phyloP scores from a whole-genome alignment of 2,329 filamentous ascomycete species.

The Arthrobotrys musiformis region DNA sequence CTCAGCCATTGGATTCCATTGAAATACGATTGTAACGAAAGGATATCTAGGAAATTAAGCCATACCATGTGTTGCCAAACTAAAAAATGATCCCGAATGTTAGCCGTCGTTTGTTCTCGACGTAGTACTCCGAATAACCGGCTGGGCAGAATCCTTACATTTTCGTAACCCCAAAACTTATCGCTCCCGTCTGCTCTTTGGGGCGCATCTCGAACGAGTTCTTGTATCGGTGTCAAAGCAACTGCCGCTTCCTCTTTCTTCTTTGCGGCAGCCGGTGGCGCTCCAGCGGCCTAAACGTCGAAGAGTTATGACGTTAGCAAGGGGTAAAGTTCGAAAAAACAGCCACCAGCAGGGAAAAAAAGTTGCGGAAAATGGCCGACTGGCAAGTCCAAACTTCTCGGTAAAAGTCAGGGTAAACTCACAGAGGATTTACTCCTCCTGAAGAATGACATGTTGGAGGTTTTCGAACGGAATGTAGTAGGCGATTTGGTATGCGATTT shows the following conservation, averaged over 20 bases:
- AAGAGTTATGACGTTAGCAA: slow-evolving; percentile 6
- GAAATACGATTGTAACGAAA: slow-evolving; percentile 5
- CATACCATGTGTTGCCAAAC: slow-evolving; percentile 57
- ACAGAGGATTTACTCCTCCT: slow-evolving; percentile 53
- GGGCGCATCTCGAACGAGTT: slow-evolving; percentile 83
- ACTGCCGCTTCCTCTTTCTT: slow-evolving; percentile 49
- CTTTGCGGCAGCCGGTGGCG: slow-evolving; percentile 44
- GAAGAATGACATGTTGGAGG: slow-evolving; percentile 46
- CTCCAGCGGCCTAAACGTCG: slow-evolving; percentile 36
- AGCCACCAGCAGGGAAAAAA: background rate
- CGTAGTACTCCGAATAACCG: too few relatives aligned
- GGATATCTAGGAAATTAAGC: slow-evolving; percentile 57
- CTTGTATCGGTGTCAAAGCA: slow-evolving; percentile 64
- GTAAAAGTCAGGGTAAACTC: background rate
- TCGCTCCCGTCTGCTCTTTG: slow-evolving; percentile 89
- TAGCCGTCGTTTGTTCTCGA: slow-evolving; percentile 27
- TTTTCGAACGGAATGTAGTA: slow-evolving; percentile 12
- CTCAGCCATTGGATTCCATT: slow-evolving; percentile 41
- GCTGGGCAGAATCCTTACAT: slow-evolving; percentile 72
- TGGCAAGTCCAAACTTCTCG: background rate
- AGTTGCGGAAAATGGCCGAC: background rate
- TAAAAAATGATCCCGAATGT: slow-evolving; percentile 38
- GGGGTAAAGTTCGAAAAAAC: background rate
- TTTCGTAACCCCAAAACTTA: slow-evolving; percentile 98
- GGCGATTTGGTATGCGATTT: slow-evolving; percentile 40